Evolutionary conservation across 352 stramenopile species (phyloP), one percentile per base, ranked within the genome.

Genomic region (Globisporangium lucens): DNA sequence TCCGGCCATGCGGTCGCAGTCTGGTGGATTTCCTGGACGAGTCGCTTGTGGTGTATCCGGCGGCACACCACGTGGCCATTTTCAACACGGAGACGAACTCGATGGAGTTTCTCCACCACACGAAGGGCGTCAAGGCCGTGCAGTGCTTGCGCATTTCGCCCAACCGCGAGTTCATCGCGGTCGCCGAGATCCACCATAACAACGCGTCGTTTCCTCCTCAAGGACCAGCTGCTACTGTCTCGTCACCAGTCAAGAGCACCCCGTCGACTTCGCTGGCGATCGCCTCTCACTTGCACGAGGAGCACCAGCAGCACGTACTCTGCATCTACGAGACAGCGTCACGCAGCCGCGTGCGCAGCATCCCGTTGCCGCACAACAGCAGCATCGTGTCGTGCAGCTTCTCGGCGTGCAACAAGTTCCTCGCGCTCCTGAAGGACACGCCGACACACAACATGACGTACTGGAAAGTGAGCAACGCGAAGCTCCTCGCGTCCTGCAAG

Each of bases 41-140:
- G 29, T 75, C 60, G 22, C 61, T 76, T 5, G 74, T 92, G 6
- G 78, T 90, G 53, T 93, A 91, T 51, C 83, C 87, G 0, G 82
- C 82, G 1, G 87, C 75, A 0, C 82, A 93, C 51, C 83, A 93
- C 61, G 70, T 93, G 36, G 73, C 58, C 2, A 65, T 93, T 15
- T 88, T 87, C 67, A 78, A 93, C 57, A 67, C 86, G 0, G 87
- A 92, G 52, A 80, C 30, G 20, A 74, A 72, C 5, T 47, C 30
- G 5, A 93, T 95, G 85, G 85, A 91, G 30, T 95, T 94, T 38
- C 72, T 95, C 24, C 78, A 93, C 56, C 76, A 82, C 20, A 78
- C 87, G 56, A 75, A 78, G 1, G 69, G 71, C 12, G 70, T 85
- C 33, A 83, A 85, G 46, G 76, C 63, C 4, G 70, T 91, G 15